A percentile compares a stretch with the other conserved stretches of the same genome.
These are phyloP conservation scores for Pseudogymnoascus sp. DNA, from an alignment of 2,329 filamentous ascomycete genomes.

Conservation along the genomic window DNA sequence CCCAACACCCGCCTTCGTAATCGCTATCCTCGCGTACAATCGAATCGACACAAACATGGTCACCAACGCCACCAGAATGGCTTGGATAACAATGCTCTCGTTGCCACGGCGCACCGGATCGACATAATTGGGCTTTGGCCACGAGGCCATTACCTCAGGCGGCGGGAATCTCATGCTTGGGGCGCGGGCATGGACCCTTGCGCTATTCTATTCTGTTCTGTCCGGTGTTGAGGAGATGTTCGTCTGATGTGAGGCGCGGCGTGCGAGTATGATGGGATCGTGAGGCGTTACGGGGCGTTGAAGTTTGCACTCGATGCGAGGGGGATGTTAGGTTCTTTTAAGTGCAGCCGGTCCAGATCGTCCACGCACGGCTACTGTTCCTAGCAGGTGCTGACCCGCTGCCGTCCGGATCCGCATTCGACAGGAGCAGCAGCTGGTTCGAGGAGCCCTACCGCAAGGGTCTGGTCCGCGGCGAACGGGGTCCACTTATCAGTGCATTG, in stretches of 20 bases:
- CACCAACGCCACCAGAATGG: conserved; percentile 33
- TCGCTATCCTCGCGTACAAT: conserved; percentile 37
- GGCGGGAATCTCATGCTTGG: conserved; percentile 33
- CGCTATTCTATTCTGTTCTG: not conserved
- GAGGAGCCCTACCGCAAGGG: not conserved
- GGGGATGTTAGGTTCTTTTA: not conserved
- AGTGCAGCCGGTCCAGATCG: not conserved
- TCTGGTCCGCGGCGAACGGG: not conserved
- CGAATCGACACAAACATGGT: conserved; percentile 35
- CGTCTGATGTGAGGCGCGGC: not conserved
- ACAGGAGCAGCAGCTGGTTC: not conserved
- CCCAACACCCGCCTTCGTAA: conserved; percentile 36
- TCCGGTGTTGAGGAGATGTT: not conserved
- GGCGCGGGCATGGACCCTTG: not conserved
- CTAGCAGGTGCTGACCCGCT: not conserved
- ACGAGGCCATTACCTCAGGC: conserved; percentile 32
- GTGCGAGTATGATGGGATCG: not conserved
- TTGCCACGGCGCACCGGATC: conserved; percentile 38
- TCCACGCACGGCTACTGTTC: not conserved
- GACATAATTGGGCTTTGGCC: conserved; percentile 40
- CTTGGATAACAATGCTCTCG: conserved; percentile 34
- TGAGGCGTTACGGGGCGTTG: not conserved
- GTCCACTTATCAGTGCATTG: not conserved
- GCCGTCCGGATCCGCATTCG: not conserved
- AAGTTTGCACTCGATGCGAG: not conserved